These are phyloP conservation scores for Cryptosporidium parvum DNA, from an alignment of 169 alveolate species.

Conservation along the genomic window DNA sequence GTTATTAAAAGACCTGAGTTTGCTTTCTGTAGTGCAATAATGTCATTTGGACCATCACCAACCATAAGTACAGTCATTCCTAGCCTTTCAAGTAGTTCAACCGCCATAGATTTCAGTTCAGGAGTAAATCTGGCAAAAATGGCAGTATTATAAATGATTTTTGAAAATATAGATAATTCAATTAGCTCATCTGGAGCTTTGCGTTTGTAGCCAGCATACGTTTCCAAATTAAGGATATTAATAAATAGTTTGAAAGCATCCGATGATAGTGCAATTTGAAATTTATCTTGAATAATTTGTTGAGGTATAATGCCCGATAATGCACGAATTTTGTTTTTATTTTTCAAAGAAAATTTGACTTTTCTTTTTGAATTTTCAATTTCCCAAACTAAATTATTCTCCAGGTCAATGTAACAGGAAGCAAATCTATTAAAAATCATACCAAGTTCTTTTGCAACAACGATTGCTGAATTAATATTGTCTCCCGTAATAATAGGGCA, in stretches of 20 bases:
- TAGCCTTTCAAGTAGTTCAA: slow-evolving; percentile 14
- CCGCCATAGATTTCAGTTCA: slow-evolving; percentile 33
- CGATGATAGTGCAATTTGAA: slow-evolving; percentile 18
- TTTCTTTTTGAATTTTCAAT: background rate
- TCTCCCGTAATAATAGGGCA: slow-evolving; percentile 68
- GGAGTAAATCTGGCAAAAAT: slow-evolving; percentile 69
- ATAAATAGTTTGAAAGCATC: slow-evolving; percentile 26
- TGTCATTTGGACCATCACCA: slow-evolving; percentile 66
- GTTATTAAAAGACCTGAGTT: slow-evolving; percentile 36
- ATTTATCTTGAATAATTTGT: background rate
- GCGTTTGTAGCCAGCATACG: background rate
- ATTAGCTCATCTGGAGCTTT: background rate
- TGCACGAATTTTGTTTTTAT: background rate
- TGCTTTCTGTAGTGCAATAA: slow-evolving; percentile 39
- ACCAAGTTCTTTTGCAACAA: slow-evolving; percentile 42
- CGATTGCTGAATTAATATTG: slow-evolving; percentile 38
- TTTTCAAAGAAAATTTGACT: slow-evolving; percentile 7
- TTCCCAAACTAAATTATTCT: slow-evolving; percentile 38
- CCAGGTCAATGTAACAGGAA: slow-evolving; percentile 18
- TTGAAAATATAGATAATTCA: slow-evolving; percentile 6
- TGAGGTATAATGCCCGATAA: slow-evolving; percentile 10
- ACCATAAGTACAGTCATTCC: slow-evolving; percentile 61
- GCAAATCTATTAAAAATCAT: background rate
- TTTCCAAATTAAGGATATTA: slow-evolving; percentile 2
- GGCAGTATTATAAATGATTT: background rate